phyloP scores from a whole-genome alignment of 768 basidiomycete genomes.

The Stropharia rugosoannulata region DNA sequence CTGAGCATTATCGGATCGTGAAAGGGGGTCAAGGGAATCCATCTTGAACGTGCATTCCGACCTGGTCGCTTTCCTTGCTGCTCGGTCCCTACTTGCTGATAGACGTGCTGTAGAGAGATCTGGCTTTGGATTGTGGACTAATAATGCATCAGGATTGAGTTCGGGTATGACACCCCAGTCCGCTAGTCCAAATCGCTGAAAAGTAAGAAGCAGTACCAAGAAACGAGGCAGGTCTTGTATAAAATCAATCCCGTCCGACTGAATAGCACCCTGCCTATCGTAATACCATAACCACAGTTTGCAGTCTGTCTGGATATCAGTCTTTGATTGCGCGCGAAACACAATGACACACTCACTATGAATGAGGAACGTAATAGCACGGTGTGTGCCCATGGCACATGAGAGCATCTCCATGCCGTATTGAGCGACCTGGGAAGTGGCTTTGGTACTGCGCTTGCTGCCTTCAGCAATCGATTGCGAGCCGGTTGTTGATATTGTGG shows the following conservation, averaged over 20 bases:
- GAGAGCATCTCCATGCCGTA: background rate
- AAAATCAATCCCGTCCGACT: constrained; percentile 20
- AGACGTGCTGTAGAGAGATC: background rate
- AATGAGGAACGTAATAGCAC: background rate
- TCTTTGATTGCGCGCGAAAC: too few relatives aligned
- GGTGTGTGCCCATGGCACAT: background rate
- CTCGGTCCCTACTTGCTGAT: background rate
- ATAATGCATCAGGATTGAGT: constrained; percentile 1
- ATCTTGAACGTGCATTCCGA: too few relatives aligned
- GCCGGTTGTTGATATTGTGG: background rate
- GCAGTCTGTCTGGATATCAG: constrained; percentile 11
- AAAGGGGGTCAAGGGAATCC: too few relatives aligned
- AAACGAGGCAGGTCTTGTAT: constrained; percentile 21
- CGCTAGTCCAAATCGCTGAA: constrained; percentile 21
- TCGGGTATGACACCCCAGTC: constrained; percentile 18
- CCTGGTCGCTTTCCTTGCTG: too few relatives aligned
- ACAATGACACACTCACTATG: background rate
- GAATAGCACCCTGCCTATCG: constrained; percentile 23
- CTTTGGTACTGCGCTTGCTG: background rate
- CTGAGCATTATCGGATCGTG: background rate
- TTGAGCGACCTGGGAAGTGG: background rate
- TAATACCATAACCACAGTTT: constrained; percentile 21
- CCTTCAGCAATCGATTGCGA: background rate
- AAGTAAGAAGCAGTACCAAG: constrained; percentile 21
- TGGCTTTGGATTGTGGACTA: background rate